phyloP scores from a whole-genome alignment of 208 protist genomes.

The Leishmania guyanensis region DNA sequence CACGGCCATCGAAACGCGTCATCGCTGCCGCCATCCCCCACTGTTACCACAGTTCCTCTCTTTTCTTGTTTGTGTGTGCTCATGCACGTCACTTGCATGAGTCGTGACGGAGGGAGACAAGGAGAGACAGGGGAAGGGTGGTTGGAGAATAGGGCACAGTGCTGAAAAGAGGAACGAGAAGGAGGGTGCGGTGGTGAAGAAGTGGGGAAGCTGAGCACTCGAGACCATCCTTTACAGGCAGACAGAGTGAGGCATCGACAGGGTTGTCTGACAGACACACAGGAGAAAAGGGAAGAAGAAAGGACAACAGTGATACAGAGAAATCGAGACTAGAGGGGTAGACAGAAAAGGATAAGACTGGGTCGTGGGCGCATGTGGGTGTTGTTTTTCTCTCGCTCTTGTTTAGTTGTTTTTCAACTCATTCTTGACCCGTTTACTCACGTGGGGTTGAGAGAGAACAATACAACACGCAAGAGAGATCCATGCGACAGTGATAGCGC shows the following conservation, averaged over 20 bases:
- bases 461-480: too few species aligned
- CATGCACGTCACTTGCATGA: not conserved
- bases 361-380: not conserved
- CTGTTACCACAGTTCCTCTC: not conserved
- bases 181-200: not conserved
- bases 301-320: not conserved
- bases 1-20: not conserved
- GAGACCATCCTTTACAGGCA: not conserved
- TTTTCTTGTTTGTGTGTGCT: not conserved
- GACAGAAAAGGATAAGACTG: not conserved
- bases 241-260: not conserved
- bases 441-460: too few species aligned
- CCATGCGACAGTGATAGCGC: not conserved
- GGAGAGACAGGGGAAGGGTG: not conserved
- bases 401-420: too few species aligned
- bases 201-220: not conserved
- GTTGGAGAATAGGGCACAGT: not conserved
- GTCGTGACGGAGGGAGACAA: not conserved
- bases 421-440: too few species aligned
- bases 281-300: not conserved
- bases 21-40: not conserved
- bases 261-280: not conserved
- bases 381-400: not conserved
- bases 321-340: not conserved
- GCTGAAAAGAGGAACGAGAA: not conserved